Conservation (phyloP, 257 asterid species). For the Ocimum tenuiflorum region DNA sequence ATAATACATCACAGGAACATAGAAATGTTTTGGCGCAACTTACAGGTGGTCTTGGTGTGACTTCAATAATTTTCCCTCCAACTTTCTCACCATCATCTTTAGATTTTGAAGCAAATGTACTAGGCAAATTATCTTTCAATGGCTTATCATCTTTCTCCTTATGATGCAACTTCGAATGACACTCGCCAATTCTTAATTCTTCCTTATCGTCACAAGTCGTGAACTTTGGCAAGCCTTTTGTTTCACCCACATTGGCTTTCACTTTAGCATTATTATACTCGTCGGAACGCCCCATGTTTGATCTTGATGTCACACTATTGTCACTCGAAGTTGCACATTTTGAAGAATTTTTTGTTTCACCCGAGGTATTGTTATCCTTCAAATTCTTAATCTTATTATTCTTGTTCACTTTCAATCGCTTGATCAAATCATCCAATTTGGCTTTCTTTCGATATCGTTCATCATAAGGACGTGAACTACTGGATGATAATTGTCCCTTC, state of each 20-base stretch:
- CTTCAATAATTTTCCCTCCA: slow-evolving; percentile 41
- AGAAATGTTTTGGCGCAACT: slow-evolving; percentile 41
- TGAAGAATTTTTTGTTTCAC: slow-evolving; percentile 13
- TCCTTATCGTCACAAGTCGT: slow-evolving; percentile 6
- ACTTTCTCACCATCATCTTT: slow-evolving; percentile 23
- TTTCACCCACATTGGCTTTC: neutral
- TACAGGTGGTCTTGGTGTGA: slow-evolving; percentile 65
- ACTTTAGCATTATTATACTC: slow-evolving; percentile 17
- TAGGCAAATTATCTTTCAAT: slow-evolving; percentile 20
- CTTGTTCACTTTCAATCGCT: slow-evolving; percentile 4
- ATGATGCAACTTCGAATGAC: slow-evolving; percentile 21
- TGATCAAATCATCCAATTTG: slow-evolving; percentile 23
- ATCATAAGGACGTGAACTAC: slow-evolving; percentile 26
- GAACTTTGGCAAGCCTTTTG: neutral
- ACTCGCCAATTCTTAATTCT: slow-evolving; percentile 20
- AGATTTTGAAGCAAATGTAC: neutral
- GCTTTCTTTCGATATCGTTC: slow-evolving; percentile 35
- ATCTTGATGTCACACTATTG: slow-evolving; percentile 20
- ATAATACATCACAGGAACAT: slow-evolving; percentile 21
- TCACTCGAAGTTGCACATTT: neutral
- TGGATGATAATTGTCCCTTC: slow-evolving; percentile 12
- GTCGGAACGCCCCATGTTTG: slow-evolving; percentile 18
- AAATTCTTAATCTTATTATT: slow-evolving; percentile 13
- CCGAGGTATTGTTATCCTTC: slow-evolving; percentile 12
- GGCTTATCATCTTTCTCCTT: slow-evolving; percentile 16